Conservation (phyloP, 805 yeast genomes). For the Kazachstania africana region DNA sequence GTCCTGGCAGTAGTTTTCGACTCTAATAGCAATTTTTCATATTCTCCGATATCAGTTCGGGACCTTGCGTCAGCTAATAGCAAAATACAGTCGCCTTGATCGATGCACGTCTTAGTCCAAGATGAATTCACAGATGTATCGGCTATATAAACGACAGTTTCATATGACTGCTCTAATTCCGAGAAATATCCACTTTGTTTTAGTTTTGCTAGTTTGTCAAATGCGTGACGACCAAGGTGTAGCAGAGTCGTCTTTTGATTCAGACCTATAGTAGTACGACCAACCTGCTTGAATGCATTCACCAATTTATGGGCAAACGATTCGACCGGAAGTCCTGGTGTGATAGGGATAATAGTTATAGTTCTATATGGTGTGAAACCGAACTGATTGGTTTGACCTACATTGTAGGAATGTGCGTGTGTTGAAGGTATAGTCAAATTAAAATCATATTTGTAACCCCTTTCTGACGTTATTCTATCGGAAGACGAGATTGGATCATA, state of each 20-base stretch:
- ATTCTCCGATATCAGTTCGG: conserved; percentile 70
- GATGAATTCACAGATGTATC: conserved; percentile 73
- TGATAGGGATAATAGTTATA: conserved; percentile 71
- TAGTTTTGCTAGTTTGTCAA: conserved; percentile 74
- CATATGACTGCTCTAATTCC: conserved; percentile 78
- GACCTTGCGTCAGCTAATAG: conserved; percentile 75
- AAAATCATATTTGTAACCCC: conserved; percentile 18
- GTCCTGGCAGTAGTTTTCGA: conserved; percentile 77
- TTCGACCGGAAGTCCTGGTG: conserved; percentile 70
- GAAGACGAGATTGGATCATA: conserved; percentile 2
- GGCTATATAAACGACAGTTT: conserved; percentile 80
- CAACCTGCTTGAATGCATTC: conserved; percentile 59
- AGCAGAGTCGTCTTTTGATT: conserved; percentile 71
- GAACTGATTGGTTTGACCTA: conserved; percentile 3
- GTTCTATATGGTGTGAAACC: conserved; percentile 46
- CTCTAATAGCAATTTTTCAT: conserved; percentile 63
- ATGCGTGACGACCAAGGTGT: conserved; percentile 84
- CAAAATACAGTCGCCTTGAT: conserved; percentile 91
- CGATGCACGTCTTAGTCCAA: conserved; percentile 88
- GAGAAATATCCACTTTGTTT: conserved; percentile 85
- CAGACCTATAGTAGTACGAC: conserved; percentile 63
- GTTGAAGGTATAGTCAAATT: conserved; percentile 25
- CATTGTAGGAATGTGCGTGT: conserved; percentile 5
- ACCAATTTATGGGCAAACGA: conserved; percentile 72
- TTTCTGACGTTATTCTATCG: conserved; percentile 8